Conservation (phyloP, 1,284 basidiomycete genomes). For the Erythrobasidium hasegawianum region DNA sequence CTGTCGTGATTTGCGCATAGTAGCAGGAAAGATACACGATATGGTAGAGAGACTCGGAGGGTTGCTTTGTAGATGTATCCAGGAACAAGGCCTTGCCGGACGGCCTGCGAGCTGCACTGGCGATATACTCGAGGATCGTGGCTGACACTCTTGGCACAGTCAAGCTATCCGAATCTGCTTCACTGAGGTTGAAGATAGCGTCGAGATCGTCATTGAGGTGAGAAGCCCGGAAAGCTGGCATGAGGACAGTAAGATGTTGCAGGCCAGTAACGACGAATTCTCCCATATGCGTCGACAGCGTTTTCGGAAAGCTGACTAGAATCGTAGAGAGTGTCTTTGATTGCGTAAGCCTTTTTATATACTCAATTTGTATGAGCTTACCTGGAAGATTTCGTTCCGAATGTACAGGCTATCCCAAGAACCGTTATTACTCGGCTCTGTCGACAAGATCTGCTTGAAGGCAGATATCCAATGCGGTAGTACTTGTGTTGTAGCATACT, state of each 20-base stretch:
- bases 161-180: slow-evolving; percentile 19
- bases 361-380: slow-evolving; percentile 47
- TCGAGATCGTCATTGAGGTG: slow-evolving; percentile 31
- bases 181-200: slow-evolving; percentile 4
- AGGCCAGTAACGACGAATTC: slow-evolving; percentile 7
- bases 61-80: slow-evolving; percentile 45
- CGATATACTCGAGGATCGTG: slow-evolving; percentile 58
- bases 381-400: slow-evolving; percentile 73
- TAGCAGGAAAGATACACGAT: slow-evolving; percentile 63
- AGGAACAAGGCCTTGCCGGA: slow-evolving; percentile 62
- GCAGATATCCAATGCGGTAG: slow-evolving; percentile 85
- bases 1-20: slow-evolving; percentile 80
- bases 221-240: slow-evolving; percentile 20
- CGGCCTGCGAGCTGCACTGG: slow-evolving; percentile 65
- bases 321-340: slow-evolving; percentile 62
- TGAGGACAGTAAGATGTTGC: slow-evolving; percentile 23
- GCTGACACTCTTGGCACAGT: slow-evolving; percentile 44
- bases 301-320: slow-evolving; percentile 63
- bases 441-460: slow-evolving; percentile 68
- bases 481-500: slow-evolving; percentile 72
- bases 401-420: slow-evolving; percentile 6
- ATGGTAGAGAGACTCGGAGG: slow-evolving; percentile 54
- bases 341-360: neutral
- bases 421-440: slow-evolving; percentile 22
- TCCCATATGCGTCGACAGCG: neutral